phyloP scores from a whole-genome alignment of 805 yeast species.

The Millerozyma acaciae region DNA sequence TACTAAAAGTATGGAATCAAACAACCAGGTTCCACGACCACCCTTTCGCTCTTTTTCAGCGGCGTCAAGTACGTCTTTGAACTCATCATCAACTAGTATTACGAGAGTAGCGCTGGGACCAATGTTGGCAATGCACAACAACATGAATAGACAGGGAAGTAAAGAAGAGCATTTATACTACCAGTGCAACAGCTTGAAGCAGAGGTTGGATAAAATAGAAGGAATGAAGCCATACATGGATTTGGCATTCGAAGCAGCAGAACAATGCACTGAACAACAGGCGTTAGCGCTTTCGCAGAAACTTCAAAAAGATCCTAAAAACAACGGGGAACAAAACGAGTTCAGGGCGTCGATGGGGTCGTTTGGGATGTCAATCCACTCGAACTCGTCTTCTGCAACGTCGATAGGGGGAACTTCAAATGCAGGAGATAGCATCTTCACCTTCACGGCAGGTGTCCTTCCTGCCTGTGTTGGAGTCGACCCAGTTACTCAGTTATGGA shows the following conservation, averaged over 20 bases:
- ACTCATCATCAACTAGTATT: constrained; percentile 28
- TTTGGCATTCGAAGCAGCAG: constrained; percentile 63
- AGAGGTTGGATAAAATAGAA: constrained; percentile 53
- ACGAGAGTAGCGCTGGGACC: constrained; percentile 46
- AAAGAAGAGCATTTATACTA: constrained; percentile 68
- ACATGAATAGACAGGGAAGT: constrained; percentile 61
- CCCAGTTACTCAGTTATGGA: constrained; percentile 89
- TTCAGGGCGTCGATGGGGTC: constrained; percentile 32
- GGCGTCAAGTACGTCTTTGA: constrained; percentile 26
- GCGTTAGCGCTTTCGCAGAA: constrained; percentile 49
- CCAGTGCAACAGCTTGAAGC: constrained; percentile 55
- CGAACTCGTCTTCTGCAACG: constrained; percentile 25
- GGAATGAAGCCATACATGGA: constrained; percentile 67
- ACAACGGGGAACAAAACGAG: constrained; percentile 12
- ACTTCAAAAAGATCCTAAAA: constrained; percentile 22
- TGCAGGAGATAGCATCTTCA: constrained; percentile 41
- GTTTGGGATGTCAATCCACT: constrained; percentile 28
- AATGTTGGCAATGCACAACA: constrained; percentile 32
- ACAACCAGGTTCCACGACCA: constrained; percentile 18
- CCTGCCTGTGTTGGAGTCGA: constrained; percentile 77
- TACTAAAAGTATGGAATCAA: constrained; percentile 9
- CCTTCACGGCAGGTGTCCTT: constrained; percentile 72
- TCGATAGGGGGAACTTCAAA: constrained; percentile 11
- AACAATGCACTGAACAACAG: constrained; percentile 68
- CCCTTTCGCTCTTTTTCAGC: constrained; percentile 39